Evolutionary conservation across 2,329 filamentous ascomycete genomes (phyloP).

Genomic region (Hymenotorrendiella dingleyae): DNA sequence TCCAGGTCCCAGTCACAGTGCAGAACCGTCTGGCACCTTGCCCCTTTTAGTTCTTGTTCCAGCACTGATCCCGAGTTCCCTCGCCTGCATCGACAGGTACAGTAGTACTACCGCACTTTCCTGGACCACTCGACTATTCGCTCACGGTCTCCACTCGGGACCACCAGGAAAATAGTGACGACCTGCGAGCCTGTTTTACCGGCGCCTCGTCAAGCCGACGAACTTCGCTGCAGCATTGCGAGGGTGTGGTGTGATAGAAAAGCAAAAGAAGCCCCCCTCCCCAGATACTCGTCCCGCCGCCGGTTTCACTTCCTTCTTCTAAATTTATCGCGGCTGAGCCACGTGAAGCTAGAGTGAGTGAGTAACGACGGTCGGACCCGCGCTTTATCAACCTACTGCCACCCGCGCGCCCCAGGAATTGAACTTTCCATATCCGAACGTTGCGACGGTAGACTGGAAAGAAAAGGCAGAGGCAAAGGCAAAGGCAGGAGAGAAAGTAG

Average conservation of each 20-base stretch:
- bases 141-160: not conserved
- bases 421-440: too few relatives aligned
- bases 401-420: too few relatives aligned
- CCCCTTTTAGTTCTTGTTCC: too few relatives aligned
- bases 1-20: too few relatives aligned
- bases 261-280: slow-evolving; percentile 2
- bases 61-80: not conserved
- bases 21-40: too few relatives aligned
- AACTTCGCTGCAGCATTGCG: not conserved
- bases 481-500: not conserved
- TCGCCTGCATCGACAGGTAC: slow-evolving; percentile 3
- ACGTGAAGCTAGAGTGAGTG: slow-evolving; percentile 17
- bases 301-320: slow-evolving; percentile 14
- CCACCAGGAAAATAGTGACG: not conserved
- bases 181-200: slow-evolving; percentile 2
- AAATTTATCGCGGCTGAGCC: slow-evolving; percentile 23
- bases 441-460: not conserved
- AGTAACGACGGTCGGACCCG: not conserved
- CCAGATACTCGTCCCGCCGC: slow-evolving; percentile 7
- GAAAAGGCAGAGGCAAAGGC: not conserved
- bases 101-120: too few relatives aligned
- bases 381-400: too few relatives aligned
- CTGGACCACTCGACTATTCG: not conserved
- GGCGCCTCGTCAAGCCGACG: slow-evolving; percentile 3
- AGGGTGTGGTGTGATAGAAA: slow-evolving; percentile 3